These are phyloP conservation scores for Thraustochytrium striatum DNA, from an alignment of 352 stramenopile genomes.

Conservation along the genomic window DNA sequence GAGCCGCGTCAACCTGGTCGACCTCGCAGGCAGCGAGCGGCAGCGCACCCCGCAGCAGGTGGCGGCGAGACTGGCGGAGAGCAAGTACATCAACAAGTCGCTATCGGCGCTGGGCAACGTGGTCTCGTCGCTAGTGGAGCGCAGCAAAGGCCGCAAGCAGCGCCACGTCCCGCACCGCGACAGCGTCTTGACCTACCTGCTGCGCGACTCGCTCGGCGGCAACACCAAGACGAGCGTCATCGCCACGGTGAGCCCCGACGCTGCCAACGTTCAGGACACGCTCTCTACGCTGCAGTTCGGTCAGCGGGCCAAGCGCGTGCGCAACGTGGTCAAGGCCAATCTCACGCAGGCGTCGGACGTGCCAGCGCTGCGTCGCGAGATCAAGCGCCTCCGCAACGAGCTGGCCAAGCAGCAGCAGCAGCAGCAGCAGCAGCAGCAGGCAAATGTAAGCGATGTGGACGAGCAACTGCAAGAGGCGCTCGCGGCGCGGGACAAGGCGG, in stretches of 20 bases:
- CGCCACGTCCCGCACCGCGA: slow-evolving; percentile 54
- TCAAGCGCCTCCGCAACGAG: slow-evolving; percentile 16
- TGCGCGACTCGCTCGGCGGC: slow-evolving; percentile 81
- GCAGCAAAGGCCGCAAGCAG: slow-evolving; percentile 43
- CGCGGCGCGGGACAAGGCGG: no score
- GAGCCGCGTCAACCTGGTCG: no score
- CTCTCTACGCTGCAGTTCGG: slow-evolving; percentile 81
- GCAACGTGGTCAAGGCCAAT: slow-evolving; percentile 81
- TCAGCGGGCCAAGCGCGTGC: slow-evolving; percentile 78
- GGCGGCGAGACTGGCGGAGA: slow-evolving; percentile 52
- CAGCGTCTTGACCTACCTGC: slow-evolving; percentile 74
- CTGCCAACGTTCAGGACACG: slow-evolving; percentile 74
- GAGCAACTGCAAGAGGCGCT: no score
- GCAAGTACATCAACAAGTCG: slow-evolving; percentile 53
- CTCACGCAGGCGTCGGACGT: slow-evolving; percentile 60
- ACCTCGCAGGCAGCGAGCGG: no score
- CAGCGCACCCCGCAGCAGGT: no score
- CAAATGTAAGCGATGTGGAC: no score
- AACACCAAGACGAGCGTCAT: slow-evolving; percentile 84
- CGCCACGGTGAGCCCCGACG: slow-evolving; percentile 76
- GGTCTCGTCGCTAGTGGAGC: slow-evolving; percentile 56
- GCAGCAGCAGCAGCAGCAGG: no score
- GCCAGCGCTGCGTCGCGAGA: background rate
- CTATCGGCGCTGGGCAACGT: slow-evolving; percentile 54
- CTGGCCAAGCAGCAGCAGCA: slow-evolving; percentile 2